Base-by-base conservation (phyloP, 805 yeast genomes). In the baker's yeast (Saccharomyces cerevisiae) region DNA sequence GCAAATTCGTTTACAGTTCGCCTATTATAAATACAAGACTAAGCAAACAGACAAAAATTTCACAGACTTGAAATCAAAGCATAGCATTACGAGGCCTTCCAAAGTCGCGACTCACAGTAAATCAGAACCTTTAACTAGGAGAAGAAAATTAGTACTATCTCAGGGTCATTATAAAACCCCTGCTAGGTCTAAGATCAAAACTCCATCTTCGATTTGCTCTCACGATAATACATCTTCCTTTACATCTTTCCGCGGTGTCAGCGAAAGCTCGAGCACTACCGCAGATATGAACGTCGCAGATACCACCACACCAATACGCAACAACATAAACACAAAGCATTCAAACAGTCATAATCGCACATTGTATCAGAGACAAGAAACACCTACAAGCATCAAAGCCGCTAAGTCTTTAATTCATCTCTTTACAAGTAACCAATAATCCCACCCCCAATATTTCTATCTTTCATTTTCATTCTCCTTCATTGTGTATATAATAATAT, bases 21-120 rank as follows among this genome's bases (percentile, higher is more conserved):
- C 84, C 1, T 77, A 77, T 59, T 80, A 74, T 64, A 80, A 79
- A 60, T 74, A 76, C 47, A 72, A 72, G 53, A 79, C 83, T 1
- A 74, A 78, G 57, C 83, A 79, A 61, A 68, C 59, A n/a, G 57
- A 56, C 47, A 46, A 56, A 26, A 61, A 57, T 41, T 61, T 62
- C 49, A 53, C 51, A 21, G 61, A 63, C 32, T 31, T 61, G n/a
- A 62, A 61, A 31, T 61, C 60, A 43, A 52, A 43, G 14, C 24
- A 26, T 21, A 46, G 30, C 21, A 26, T 46, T 8, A 27, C 30
- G 22, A 46, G 17, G 30, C 30, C 48, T 10, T 27, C 11, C 5
- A 14, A 22, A 21, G 9, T 6, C 24, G 46, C 17, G 27, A 49
- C 28, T 24, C 46, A n/a, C 17, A 22, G 27, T 14, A 43, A 46